phyloP scores from a whole-genome alignment of 83 land plant species.

The Diphasiastrum complanatum region DNA sequence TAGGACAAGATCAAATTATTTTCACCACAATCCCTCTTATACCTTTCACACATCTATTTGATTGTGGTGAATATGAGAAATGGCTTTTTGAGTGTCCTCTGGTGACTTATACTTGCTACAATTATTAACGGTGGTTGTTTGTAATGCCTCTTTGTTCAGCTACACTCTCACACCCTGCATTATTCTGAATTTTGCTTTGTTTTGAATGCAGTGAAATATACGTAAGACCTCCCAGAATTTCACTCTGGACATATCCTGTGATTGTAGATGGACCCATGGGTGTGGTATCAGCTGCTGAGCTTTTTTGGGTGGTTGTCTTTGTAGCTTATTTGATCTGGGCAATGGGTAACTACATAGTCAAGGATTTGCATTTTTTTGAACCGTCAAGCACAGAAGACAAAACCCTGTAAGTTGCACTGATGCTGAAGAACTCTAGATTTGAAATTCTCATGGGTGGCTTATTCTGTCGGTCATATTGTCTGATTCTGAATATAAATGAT shows the following conservation, averaged over 20 bases:
- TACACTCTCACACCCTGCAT: not conserved
- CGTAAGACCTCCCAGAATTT: constrained; percentile 31
- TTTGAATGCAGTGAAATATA: constrained; percentile 28
- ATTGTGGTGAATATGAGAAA: no score
- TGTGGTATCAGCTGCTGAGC: constrained; percentile 68
- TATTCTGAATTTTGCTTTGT: not conserved
- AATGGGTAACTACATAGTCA: constrained; percentile 29
- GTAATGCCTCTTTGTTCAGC: not conserved
- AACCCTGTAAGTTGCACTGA: no score
- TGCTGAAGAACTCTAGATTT: no score
- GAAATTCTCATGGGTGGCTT: no score
- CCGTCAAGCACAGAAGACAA: no score
- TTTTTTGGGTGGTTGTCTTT: constrained; percentile 49
- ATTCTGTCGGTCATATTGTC: no score
- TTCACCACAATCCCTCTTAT: not conserved
- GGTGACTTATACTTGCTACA: not conserved
- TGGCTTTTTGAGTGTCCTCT: no score
- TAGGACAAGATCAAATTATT: not conserved
- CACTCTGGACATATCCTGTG: constrained; percentile 67
- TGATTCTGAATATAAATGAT: no score
- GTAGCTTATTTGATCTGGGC: constrained; percentile 46
- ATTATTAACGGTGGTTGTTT: not conserved
- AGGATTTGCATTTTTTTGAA: no score
- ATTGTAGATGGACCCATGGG: constrained; percentile 72
- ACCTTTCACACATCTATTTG: no score